Evolutionary conservation across 495 filamentous ascomycete genomes (phyloP).

Genomic region (Penicillium robsamsonii): DNA sequence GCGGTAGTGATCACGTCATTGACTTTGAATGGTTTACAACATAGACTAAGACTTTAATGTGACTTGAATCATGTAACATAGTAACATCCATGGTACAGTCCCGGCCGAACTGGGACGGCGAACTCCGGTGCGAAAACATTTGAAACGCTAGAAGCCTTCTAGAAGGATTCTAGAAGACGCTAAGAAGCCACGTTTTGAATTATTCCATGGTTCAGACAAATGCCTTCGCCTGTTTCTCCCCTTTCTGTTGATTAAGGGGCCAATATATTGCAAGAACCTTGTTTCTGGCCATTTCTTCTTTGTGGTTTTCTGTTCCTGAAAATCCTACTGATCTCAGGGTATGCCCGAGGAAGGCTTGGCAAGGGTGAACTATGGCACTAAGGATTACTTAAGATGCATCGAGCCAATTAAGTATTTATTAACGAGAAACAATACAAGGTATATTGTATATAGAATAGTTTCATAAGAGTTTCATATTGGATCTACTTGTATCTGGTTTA

Average conservation of each 20-base stretch:
- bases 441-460: neutral
- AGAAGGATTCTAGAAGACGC: constrained; percentile 38
- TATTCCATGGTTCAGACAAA: constrained; percentile 9
- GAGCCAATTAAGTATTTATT: neutral
- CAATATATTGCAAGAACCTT: neutral
- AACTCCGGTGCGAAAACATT: constrained; percentile 18
- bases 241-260: constrained; percentile 1
- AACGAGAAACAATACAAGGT: neutral
- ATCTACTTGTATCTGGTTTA: neutral
- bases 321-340: neutral
- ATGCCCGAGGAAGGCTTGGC: neutral
- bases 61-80: neutral
- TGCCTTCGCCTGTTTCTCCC: neutral
- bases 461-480: neutral
- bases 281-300: neutral
- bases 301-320: neutral
- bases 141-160: constrained; percentile 35
- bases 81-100: neutral
- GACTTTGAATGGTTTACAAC: constrained; percentile 17
- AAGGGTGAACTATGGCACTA: neutral
- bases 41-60: neutral
- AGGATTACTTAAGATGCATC: neutral
- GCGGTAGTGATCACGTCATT: constrained; percentile 21
- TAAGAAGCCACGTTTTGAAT: constrained; percentile 24
- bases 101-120: constrained; percentile 10